Conservation (phyloP, 2,329 filamentous ascomycete genomes). For the Huntiella moniliformis region DNA sequence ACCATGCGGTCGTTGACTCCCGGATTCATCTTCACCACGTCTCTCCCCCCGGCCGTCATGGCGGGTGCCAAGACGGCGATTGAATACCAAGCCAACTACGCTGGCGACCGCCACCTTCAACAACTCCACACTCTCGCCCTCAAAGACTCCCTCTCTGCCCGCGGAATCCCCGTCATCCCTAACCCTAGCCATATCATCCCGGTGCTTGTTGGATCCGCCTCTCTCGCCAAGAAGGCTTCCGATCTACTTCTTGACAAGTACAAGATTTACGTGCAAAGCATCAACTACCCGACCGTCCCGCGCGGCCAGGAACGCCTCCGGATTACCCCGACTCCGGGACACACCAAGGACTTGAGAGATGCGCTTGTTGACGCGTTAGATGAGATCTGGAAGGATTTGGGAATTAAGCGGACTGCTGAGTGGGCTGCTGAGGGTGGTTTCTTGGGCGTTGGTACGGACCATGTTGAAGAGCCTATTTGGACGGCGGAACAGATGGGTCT, state of each 20-base stretch:
- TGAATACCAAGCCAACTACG: conserved; percentile 74
- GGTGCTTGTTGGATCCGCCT: conserved; percentile 82
- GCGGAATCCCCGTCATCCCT: conserved; percentile 88
- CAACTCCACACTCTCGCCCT: conserved; percentile 92
- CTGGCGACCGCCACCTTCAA: conserved; percentile 76
- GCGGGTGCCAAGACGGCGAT: conserved; percentile 81
- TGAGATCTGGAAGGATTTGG: conserved; percentile 70
- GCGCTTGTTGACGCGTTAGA: conserved; percentile 65
- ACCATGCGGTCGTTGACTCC: conserved; percentile 85
- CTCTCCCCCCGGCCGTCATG: conserved; percentile 90
- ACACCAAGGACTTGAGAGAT: conserved; percentile 67
- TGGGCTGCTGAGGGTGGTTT: conserved; percentile 88
- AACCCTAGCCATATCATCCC: conserved; percentile 96
- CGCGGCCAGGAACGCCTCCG: conserved; percentile 94
- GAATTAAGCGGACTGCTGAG: conserved; percentile 80
- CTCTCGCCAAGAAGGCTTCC: conserved; percentile 76
- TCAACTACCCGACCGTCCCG: conserved; percentile 97
- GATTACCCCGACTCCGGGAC: conserved; percentile 88
- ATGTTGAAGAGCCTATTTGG: conserved; percentile 60
- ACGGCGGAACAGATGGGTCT: conserved; percentile 74
- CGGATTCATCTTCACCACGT: conserved; percentile 98
- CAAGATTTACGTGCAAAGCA: conserved; percentile 92
- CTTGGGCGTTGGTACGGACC: conserved; percentile 71
- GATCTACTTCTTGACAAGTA: conserved; percentile 82
- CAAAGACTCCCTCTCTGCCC: conserved; percentile 60